Evolutionary conservation across 352 stramenopile genomes (phyloP), one percentile per base, ranked within the genome.

Genomic region (Halophytophthora polymorphica): DNA sequence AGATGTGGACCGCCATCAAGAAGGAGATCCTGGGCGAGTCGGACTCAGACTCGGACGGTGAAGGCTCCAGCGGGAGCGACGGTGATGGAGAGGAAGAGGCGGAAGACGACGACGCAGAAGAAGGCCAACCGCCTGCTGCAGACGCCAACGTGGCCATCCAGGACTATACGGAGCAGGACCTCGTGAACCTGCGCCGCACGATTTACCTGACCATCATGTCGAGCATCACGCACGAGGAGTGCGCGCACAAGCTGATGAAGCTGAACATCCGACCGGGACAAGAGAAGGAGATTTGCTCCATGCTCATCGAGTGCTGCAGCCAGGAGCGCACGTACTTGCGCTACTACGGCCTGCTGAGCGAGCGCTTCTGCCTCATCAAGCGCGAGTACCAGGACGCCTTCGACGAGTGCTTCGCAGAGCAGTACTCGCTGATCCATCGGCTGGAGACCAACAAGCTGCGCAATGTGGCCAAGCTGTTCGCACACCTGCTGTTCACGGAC

Each of bases 201-300:
- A 99, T 99, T 56, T 99, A 99, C 67, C 66, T 99, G 48, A 99
- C 96, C 10, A 99, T 99, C 69, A 99, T 99, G 96, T 99, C 93
- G 21, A 98, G 90, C 65, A 96, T 98, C 17, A 96, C 90, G 4
- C 98, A 99, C 71, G 97, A 99, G 76, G 97, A 99, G 67, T 99
- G 95, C 53, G 92, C 93, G 10, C 97, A 99, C 83, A 99, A 99
- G 71, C 76, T 99, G 17, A 84, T 98, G 41, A 98, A 98, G 67
- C 82, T 99, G 45, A 90, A 98, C 58, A 98, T 99, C 50, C 95
- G 93, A 8, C 66, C 85, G 6, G 97, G 97, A 6, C 86, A 98
- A 39, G 97, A 99, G 69, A 90, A 90, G 42, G 96, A 99, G 63
- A 91, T 99, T 13, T 98, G 97, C 56, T 98, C 98, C 51, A 99